phyloP scores from a whole-genome alignment of 2,329 filamentous ascomycete species.

The Septoria petroselini region DNA sequence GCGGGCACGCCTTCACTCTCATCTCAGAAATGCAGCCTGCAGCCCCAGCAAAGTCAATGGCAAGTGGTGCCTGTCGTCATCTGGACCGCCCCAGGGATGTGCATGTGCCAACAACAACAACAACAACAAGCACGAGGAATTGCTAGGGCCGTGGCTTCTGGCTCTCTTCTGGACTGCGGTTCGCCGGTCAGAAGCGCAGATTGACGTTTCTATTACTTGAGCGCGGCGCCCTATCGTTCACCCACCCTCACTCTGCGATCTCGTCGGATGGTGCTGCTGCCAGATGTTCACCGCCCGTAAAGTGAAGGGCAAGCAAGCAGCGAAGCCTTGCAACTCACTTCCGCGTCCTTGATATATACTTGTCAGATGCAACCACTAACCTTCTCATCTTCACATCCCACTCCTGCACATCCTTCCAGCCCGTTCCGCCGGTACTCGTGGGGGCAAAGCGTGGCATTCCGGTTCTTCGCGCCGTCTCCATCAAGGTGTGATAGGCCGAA shows the following conservation, averaged over 20 bases:
- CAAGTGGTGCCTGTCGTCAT: conserved; percentile 10
- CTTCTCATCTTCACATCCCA: conserved; percentile 11
- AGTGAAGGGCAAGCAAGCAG: neutral
- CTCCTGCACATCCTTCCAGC: conserved; percentile 9
- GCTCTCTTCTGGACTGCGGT: conserved; percentile 1
- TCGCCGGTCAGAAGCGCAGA: conserved; percentile 4
- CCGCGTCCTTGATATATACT: neutral
- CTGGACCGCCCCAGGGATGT: conserved; percentile 4
- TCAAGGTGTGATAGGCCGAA: conserved; percentile 24
- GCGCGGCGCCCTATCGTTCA: conserved; percentile 13
- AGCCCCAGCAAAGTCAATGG: conserved; percentile 1
- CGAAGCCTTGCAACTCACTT: neutral
- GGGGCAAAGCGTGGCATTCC: conserved; percentile 12
- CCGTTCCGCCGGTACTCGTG: conserved; percentile 9
- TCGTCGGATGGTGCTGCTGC: conserved; percentile 2
- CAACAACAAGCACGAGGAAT: neutral
- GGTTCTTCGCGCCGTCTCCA: conserved; percentile 8
- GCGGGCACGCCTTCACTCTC: neutral
- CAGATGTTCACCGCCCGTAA: conserved; percentile 10
- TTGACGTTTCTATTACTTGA: conserved; percentile 17
- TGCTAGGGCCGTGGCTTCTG: neutral
- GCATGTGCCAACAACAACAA: conserved; percentile 5
- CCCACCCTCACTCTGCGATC: neutral
- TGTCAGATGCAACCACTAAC: conserved; percentile 6
- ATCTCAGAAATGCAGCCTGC: neutral